Evolutionary conservation across 1,284 basidiomycete genomes (phyloP).

Genomic region (Fomitopsis schrenkii): DNA sequence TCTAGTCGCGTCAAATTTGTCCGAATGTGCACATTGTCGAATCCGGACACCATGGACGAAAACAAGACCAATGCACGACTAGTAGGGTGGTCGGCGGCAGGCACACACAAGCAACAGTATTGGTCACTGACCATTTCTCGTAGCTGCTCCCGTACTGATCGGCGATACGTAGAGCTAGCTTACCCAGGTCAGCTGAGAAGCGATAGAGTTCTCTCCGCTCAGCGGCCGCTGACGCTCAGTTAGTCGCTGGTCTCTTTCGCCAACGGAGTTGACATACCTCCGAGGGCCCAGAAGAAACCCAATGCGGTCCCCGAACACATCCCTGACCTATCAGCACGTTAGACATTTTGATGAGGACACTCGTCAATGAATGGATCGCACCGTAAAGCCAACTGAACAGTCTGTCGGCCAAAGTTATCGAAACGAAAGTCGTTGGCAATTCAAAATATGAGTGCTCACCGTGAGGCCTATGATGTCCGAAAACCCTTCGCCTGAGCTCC

Average conservation of each 20-base stretch:
- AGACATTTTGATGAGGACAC: constrained; percentile 1
- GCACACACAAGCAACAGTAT: background rate
- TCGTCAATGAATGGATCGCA: constrained; percentile 17
- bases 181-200: constrained; percentile 65
- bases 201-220: constrained; percentile 58
- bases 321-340: constrained; percentile 41
- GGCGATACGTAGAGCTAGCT: constrained; percentile 58
- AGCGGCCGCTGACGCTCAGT: constrained; percentile 41
- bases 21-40: constrained; percentile 60
- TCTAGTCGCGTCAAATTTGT: constrained; percentile 58
- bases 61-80: constrained; percentile 62
- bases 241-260: background rate
- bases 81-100: constrained; percentile 8
- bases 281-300: constrained; percentile 69
- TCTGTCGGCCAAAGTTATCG: constrained; percentile 32
- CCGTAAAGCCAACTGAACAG: constrained; percentile 61
- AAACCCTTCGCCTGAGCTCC: constrained; percentile 56
- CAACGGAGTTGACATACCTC: constrained; percentile 34
- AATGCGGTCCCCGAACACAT: constrained; percentile 63
- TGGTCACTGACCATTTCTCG: constrained; percentile 54
- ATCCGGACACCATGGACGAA: constrained; percentile 60
- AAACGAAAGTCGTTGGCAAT: background rate
- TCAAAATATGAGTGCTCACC: constrained; percentile 32
- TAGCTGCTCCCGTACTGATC: constrained; percentile 56
- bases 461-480: constrained; percentile 62